A percentile compares a stretch with the other conserved stretches of the same genome.
phyloP scores from a whole-genome alignment of 1,139 yeast genomes.

The Kodamaea derodonti region DNA sequence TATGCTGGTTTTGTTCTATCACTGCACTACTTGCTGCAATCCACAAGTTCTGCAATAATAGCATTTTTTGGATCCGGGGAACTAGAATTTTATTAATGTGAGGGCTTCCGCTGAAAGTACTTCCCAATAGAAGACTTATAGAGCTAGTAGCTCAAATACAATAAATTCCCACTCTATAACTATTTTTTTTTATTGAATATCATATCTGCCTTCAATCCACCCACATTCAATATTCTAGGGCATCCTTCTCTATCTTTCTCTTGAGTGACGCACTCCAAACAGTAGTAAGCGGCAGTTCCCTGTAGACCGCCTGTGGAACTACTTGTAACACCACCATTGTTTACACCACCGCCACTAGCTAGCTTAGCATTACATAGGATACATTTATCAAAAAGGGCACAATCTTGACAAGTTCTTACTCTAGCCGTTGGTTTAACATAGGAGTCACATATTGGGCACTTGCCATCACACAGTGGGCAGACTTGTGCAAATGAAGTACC shows the following conservation, averaged over 20 bases:
- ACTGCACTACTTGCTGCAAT: too few relatives aligned
- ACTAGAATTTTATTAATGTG: too few relatives aligned
- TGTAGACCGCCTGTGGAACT: constrained; percentile 13
- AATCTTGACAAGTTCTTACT: constrained; percentile 80
- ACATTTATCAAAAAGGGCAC: constrained; percentile 44
- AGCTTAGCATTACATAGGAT: constrained; percentile 6
- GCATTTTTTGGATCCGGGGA: too few relatives aligned
- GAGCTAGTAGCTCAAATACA: too few relatives aligned
- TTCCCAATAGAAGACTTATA: too few relatives aligned
- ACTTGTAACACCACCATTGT: constrained; percentile 46
- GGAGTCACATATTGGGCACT: constrained; percentile 90
- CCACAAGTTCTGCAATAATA: too few relatives aligned
- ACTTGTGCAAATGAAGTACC: constrained; percentile 68
- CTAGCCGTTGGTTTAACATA: constrained; percentile 70
- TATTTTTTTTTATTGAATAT: constrained; percentile 57
- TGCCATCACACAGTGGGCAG: constrained; percentile 86
- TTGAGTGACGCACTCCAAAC: constrained; percentile 76
- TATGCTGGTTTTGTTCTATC: too few relatives aligned
- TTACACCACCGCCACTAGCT: constrained; percentile 45
- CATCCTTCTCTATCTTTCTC: constrained; percentile 93
- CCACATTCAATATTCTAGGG: constrained; percentile 78
- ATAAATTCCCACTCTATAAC: too few relatives aligned
- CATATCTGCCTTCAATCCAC: constrained; percentile 68
- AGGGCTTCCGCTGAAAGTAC: too few relatives aligned
- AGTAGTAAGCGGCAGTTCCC: constrained; percentile 70